Base-by-base conservation (phyloP, 2,329 filamentous ascomycete genomes). In the Pyrenochaeta sp. region DNA sequence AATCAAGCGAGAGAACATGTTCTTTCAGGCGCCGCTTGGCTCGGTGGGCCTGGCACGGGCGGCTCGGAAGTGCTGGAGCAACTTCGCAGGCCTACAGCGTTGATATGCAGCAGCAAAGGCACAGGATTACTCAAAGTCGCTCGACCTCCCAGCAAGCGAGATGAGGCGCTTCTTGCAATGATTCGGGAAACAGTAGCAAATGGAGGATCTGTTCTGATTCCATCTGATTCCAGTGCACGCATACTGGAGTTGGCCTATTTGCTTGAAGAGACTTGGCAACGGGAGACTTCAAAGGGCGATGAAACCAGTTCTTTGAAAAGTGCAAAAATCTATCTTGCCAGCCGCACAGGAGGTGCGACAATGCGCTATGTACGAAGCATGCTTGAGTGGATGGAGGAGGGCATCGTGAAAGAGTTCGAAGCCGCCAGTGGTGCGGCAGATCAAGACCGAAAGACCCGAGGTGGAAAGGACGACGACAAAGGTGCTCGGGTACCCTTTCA, bases 351-450 rank as follows among this genome's bases (percentile, higher is more conserved):
- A 53, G 87, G 89, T 44, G 92, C 90, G 51, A 96, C 92, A 0
- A 89, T 97, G 80, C 83, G 90, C 38, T 90, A 96, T 56, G 89
- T 93, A 18, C 83, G 92, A 55, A 96, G 93, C 69, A 96, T 99
- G 89, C 78, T 99, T 21, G 94, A 99, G 67, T 99, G 94, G 94
- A 97, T 99, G 92, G 92, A 97, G 65, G 92, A 96, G 63, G 87
- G 86, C 44, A 95, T 99, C 46, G 88, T 96, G 28, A 86, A 91
- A 41, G 93, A 97, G 61, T 95, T 96, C 50, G 92, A 96, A 67
- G 85, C 87, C 11, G 77, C 10, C 79, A 85, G 55, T 18, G 59
- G 59, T 20, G 60, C 55, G 9, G 53, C 60, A 39, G 65, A 65
- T 6, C 67, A 68, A 27, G 65, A 65, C 7, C 60, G 60, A 38